Percentiles rank a stretch among this genome's conserved stretches.
Evolutionary conservation across 495 filamentous ascomycete species (phyloP).

Genomic region (Aspergillus conjunctus): DNA sequence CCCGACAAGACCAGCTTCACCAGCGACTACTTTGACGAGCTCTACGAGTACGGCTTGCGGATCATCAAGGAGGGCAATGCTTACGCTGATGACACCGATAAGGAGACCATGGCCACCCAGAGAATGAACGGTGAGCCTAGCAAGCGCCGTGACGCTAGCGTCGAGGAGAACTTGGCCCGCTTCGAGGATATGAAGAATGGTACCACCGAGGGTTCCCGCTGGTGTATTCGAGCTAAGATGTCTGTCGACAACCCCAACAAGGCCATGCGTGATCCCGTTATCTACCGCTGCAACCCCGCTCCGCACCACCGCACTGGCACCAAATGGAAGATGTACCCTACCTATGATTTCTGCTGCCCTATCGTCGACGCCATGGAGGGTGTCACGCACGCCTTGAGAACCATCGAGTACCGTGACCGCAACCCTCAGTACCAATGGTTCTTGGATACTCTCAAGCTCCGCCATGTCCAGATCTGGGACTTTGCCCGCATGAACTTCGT

Average conservation of each 20-base stretch:
- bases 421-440: slow-evolving; percentile 99
- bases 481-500: slow-evolving; percentile 97
- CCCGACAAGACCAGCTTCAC: slow-evolving; percentile 79
- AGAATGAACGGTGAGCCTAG: slow-evolving; percentile 75
- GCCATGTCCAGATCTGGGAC: slow-evolving; percentile 93
- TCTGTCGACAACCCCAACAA: slow-evolving; percentile 82
- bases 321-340: slow-evolving; percentile 94
- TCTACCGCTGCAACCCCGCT: slow-evolving; percentile 83
- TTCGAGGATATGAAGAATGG: slow-evolving; percentile 91
- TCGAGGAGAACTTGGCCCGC: slow-evolving; percentile 76
- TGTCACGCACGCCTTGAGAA: slow-evolving; percentile 91
- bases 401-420: slow-evolving; percentile 96
- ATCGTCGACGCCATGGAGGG: slow-evolving; percentile 89
- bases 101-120: slow-evolving; percentile 81
- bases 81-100: slow-evolving; percentile 87
- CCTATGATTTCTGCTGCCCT: slow-evolving; percentile 92
- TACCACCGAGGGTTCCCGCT: slow-evolving; percentile 70
- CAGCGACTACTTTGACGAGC: slow-evolving; percentile 86
- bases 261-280: slow-evolving; percentile 87
- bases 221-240: slow-evolving; percentile 90
- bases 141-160: slow-evolving; percentile 69
- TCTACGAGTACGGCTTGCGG: slow-evolving; percentile 74
- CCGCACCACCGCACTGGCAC: slow-evolving; percentile 86
- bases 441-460: slow-evolving; percentile 79
- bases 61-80: slow-evolving; percentile 84